Evolutionary conservation across 345 rosid species (phyloP), one percentile per base, ranked within the genome.

Genomic region (Balakata baccata): DNA sequence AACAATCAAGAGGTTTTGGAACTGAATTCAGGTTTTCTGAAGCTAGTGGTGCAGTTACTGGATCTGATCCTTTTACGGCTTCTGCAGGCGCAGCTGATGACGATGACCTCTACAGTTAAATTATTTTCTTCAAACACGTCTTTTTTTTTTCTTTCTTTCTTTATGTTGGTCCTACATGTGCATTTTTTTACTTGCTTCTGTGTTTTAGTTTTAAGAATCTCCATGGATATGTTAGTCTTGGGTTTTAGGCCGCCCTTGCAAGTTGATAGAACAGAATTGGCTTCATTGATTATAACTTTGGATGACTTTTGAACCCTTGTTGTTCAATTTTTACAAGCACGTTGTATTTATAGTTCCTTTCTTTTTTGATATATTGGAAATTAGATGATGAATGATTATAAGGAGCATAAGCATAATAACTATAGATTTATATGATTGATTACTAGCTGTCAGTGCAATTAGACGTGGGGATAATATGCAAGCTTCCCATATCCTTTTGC

Each of bases 1-100:
- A 94, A 80, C 98, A 94, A 59, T 94, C 98, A 0, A 86, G 98
- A 82, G 98, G 98, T 47, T 83, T 94, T 45, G 97, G 98, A 60
- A 60, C 82, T 2, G 97, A 92, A 69, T 94, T 94, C 72, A 88
- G 94, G 83, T 94, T 94, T 65, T 18, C 93, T 7, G 85, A 90
- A 2, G 65, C 88, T 1, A 78, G 85, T 7, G 45, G 84, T 0
- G 80, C 88, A 51, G 76, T 82, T 17, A 78, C 80, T 8, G 78
- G 83, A 11, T 67, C 97, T 23, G 95, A 93, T 80, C 90, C 97
- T 34, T 93, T 93, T 70, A 89, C 89, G 6, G 82, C 92, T 63
- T 73, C 98, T 3, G 90, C 91, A 9, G 95, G 84, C 0, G 91
- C 74, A 0, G 95, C 80, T 11, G 92, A 89, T 46, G 98, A 93